Conservation (phyloP, 306 rosid genomes). For the Prunus mongolica region DNA sequence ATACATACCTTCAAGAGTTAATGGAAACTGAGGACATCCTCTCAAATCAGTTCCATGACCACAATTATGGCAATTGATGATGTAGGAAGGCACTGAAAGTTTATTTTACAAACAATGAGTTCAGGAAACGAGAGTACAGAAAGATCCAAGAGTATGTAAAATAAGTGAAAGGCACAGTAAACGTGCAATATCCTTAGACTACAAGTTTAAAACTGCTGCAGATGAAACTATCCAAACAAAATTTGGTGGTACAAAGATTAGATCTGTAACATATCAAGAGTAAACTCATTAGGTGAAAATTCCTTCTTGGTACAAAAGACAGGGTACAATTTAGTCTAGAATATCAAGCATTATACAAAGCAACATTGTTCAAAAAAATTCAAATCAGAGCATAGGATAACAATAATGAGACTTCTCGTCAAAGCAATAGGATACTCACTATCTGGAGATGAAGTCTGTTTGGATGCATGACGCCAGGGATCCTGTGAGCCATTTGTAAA, state of each 20-base stretch:
- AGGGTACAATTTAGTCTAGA: not conserved
- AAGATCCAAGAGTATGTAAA: not conserved
- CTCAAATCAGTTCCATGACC: slow-evolving; percentile 91
- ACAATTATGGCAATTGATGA: slow-evolving; percentile 71
- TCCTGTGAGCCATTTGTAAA: slow-evolving; percentile 95
- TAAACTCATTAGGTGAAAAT: not conserved
- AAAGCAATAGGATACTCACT: slow-evolving; percentile 51
- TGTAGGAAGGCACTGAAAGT: slow-evolving; percentile 84
- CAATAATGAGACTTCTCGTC: not conserved
- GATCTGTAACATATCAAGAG: not conserved
- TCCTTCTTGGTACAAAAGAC: not conserved
- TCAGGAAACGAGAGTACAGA: not conserved
- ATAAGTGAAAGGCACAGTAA: not conserved
- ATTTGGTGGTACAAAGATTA: not conserved
- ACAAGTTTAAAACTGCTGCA: not conserved
- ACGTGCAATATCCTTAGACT: not conserved
- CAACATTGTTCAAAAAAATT: not conserved
- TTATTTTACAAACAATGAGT: slow-evolving; percentile 1
- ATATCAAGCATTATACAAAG: not conserved
- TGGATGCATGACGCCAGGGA: slow-evolving; percentile 98
- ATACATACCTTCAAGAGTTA: slow-evolving; percentile 63
- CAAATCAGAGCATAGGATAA: not conserved
- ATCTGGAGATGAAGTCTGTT: slow-evolving; percentile 72
- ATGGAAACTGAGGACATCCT: slow-evolving; percentile 89
- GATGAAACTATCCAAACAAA: not conserved